Evolutionary conservation across 2,329 filamentous ascomycete genomes (phyloP).

Genomic region (Penicillium sp.): DNA sequence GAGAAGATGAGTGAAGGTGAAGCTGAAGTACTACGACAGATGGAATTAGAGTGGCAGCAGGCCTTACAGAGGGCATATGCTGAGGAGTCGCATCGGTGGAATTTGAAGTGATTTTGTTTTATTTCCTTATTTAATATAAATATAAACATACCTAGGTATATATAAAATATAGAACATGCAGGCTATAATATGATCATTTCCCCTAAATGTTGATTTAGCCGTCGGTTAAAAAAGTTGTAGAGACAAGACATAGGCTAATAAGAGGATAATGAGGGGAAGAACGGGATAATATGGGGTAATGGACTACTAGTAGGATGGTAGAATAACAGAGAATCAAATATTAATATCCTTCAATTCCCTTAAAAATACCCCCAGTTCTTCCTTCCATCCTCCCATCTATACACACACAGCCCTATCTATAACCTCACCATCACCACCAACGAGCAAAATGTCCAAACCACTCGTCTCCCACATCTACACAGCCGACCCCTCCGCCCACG

Average conservation of each 20-base stretch:
- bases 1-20: background rate
- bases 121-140: no score
- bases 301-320: background rate
- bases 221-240: slow-evolving; percentile 2
- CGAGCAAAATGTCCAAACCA: slow-evolving; percentile 46
- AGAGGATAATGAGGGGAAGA: background rate
- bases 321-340: background rate
- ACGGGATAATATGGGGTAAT: background rate
- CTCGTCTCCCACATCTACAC: slow-evolving; percentile 76
- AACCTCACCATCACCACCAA: background rate
- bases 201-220: slow-evolving; percentile 2
- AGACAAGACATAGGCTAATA: slow-evolving; percentile 1
- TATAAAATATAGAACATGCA: no score
- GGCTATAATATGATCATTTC: background rate
- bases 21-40: slow-evolving; percentile 19
- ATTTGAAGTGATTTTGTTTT: slow-evolving; percentile 8
- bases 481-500: slow-evolving; percentile 76
- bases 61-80: slow-evolving; percentile 28
- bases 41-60: slow-evolving; percentile 34
- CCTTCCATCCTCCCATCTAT: no score
- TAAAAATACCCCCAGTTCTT: background rate
- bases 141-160: no score
- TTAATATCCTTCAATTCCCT: background rate
- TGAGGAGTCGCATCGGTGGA: slow-evolving; percentile 15
- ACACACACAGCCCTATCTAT: background rate